Conservation (phyloP, 1,284 basidiomycete species). For the Marasmius fiardii region DNA sequence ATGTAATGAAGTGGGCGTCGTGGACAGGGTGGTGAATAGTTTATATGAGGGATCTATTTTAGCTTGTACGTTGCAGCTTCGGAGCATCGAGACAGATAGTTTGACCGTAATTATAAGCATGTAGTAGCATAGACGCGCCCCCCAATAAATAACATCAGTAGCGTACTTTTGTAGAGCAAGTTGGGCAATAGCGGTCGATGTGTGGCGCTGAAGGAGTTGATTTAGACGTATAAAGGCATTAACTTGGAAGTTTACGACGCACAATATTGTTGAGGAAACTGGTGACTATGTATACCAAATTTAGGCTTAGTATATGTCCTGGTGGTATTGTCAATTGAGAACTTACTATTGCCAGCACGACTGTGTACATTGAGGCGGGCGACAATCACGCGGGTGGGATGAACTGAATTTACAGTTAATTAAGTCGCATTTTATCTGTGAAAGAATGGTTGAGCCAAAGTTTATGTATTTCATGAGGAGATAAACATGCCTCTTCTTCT, state of each 20-base stretch:
- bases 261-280: conserved; percentile 69
- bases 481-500: conserved; percentile 53
- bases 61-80: too few species aligned
- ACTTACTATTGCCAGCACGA: conserved; percentile 75
- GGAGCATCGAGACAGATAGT: conserved; percentile 9
- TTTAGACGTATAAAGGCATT: conserved; percentile 3
- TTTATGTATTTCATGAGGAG: conserved; percentile 2
- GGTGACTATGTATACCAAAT: conserved; percentile 40
- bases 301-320: not conserved
- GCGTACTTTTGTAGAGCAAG: conserved; percentile 21
- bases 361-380: conserved; percentile 46
- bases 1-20: too few species aligned
- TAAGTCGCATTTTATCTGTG: conserved; percentile 61
- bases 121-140: conserved; percentile 3
- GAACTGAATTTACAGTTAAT: conserved; percentile 64
- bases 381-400: conserved; percentile 48
- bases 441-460: conserved; percentile 1
- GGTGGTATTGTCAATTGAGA: not conserved
- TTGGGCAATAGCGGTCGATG: conserved; percentile 43
- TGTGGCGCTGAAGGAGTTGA: conserved; percentile 36
- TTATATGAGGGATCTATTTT: too few species aligned
- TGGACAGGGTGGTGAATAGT: too few species aligned
- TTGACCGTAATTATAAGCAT: conserved; percentile 13
- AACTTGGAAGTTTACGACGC: conserved; percentile 8
- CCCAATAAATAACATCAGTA: not conserved